A percentile compares a stretch with the other conserved stretches of the same genome.
Conservation (phyloP, 805 yeast species). For the Metschnikowia dekortorum region DNA sequence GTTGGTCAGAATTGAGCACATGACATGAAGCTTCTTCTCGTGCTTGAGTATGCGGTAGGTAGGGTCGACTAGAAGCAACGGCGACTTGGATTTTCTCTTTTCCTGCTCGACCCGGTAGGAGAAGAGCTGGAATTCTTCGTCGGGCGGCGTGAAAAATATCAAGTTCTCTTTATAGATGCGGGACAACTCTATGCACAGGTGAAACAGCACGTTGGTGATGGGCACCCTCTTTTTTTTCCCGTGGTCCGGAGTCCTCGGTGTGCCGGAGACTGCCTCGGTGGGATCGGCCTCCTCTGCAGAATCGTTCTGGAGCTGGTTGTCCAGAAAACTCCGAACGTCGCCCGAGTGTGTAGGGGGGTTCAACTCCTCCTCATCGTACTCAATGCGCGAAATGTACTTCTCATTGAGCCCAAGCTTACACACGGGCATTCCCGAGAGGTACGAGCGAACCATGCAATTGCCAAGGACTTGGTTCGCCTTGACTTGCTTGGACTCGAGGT, state of each 20-base stretch:
- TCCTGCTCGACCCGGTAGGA: conserved; percentile 41
- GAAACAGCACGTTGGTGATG: conserved; percentile 37
- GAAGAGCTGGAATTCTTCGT: conserved; percentile 41
- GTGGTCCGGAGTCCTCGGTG: background rate
- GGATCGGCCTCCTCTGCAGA: conserved; percentile 1
- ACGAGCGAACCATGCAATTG: conserved; percentile 31
- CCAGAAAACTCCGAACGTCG: background rate
- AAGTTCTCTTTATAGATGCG: conserved; percentile 63
- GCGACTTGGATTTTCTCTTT: conserved; percentile 33
- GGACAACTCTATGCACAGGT: conserved; percentile 72
- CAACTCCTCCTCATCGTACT: conserved; percentile 16
- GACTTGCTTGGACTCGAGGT: conserved; percentile 24
- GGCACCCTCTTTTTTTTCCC: conserved; percentile 22
- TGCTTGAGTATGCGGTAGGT: conserved; percentile 23
- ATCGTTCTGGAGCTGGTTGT: conserved; percentile 10
- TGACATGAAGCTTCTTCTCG: conserved; percentile 27
- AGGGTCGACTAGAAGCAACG: conserved; percentile 43
- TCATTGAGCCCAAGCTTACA: conserved; percentile 42
- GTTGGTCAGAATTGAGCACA: conserved; percentile 32
- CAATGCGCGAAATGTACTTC: conserved; percentile 31
- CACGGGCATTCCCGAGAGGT: conserved; percentile 42
- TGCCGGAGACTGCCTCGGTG: background rate
- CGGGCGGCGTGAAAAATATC: conserved; percentile 84
- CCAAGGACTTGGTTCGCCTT: conserved; percentile 34
- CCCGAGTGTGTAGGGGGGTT: background rate